These are phyloP conservation scores for Melaleuca alternifolia DNA, from an alignment of 345 rosid species.

Conservation along the genomic window DNA sequence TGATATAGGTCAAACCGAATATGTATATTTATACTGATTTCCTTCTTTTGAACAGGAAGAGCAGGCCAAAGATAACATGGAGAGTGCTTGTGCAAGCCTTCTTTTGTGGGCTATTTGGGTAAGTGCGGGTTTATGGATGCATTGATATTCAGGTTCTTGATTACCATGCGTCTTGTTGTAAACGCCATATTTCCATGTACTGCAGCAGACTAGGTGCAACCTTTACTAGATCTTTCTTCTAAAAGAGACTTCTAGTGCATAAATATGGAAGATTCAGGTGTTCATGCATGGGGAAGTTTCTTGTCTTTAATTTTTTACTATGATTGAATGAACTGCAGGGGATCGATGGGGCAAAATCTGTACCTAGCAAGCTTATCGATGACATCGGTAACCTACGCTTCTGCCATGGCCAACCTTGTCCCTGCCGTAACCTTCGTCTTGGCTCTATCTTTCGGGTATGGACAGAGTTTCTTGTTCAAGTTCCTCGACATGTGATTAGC, in stretches of 20 bases:
- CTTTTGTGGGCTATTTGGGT: constrained; percentile 49
- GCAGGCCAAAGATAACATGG: constrained; percentile 43
- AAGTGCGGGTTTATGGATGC: neutral
- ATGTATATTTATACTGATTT: neutral
- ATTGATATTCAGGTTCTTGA: neutral
- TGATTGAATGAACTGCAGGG: neutral
- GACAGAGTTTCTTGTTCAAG: neutral
- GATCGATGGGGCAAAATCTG: neutral
- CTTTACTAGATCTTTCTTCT: neutral
- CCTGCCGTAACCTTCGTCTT: neutral
- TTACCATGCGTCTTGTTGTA: neutral
- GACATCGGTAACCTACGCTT: neutral
- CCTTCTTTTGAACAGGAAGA: constrained; percentile 16
- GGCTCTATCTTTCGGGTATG: neutral
- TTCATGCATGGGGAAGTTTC: neutral
- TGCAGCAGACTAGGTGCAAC: neutral
- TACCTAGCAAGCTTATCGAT: constrained; percentile 1
- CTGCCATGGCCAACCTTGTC: constrained; percentile 3
- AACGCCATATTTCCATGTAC: neutral
- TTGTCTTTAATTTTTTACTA: neutral
- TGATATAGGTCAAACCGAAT: too few species aligned
- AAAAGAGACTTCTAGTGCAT: neutral
- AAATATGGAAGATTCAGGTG: neutral
- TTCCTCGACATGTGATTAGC: neutral
- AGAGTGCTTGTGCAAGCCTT: constrained; percentile 28